Evolutionary conservation across 139 green algal species (phyloP).

Genomic region (Tetratostichococcus sp.): DNA sequence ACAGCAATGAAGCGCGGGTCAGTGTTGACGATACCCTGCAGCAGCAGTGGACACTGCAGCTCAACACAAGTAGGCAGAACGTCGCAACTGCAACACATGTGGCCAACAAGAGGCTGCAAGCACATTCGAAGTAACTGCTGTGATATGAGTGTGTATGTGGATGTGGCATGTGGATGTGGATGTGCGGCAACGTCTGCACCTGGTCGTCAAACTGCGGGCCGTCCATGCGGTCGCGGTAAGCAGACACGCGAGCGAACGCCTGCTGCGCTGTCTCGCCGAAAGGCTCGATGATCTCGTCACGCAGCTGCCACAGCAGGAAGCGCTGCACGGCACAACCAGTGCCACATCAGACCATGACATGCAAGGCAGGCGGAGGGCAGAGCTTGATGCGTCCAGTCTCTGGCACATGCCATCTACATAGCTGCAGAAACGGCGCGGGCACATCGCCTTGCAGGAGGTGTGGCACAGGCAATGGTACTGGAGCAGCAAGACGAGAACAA

Average conservation of each 20-base stretch:
- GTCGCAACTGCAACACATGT: too few species aligned
- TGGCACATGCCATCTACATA: too few species aligned
- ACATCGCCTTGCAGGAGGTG: too few species aligned
- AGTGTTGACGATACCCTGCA: constrained; percentile 27
- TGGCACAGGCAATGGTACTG: too few species aligned
- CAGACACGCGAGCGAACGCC: constrained; percentile 24
- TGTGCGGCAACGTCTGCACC: not conserved
- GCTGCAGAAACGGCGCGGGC: too few species aligned
- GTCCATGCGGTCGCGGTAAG: constrained; percentile 17
- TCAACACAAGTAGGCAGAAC: too few species aligned
- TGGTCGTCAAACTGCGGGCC: constrained; percentile 11
- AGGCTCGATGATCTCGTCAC: constrained; percentile 18
- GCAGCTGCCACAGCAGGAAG: constrained; percentile 22
- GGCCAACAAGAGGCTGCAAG: too few species aligned
- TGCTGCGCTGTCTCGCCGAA: constrained; percentile 28
- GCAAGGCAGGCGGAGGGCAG: not conserved
- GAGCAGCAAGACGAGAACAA: too few species aligned
- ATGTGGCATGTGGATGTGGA: too few species aligned
- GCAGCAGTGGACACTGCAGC: not conserved
- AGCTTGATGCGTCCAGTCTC: too few species aligned
- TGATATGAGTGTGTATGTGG: too few species aligned
- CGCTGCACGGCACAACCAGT: constrained; percentile 7
- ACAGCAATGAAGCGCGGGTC: constrained; percentile 26
- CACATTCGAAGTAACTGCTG: too few species aligned
- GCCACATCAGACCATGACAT: not conserved